These are phyloP conservation scores for Eutrema salsugineum DNA, from an alignment of 441 rosid genomes.

Conservation along the genomic window DNA sequence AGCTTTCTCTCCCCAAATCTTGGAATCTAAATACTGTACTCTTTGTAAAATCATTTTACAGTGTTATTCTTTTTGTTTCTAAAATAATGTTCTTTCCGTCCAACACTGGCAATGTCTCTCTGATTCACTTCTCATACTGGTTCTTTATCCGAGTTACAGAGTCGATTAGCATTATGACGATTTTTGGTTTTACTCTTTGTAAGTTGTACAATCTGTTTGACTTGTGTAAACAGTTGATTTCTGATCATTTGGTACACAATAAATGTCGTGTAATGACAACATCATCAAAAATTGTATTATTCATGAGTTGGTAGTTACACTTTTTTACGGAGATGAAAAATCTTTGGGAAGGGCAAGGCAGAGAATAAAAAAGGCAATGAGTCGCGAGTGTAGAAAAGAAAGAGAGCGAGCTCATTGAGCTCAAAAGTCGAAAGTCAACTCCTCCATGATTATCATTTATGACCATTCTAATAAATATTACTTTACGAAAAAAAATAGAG, in stretches of 20 bases:
- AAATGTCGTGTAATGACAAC: background rate
- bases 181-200: background rate
- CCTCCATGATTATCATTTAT: background rate
- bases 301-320: background rate
- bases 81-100: background rate
- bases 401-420: background rate
- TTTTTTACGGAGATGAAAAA: too few species aligned
- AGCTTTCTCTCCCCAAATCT: background rate
- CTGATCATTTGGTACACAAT: background rate
- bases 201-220: background rate
- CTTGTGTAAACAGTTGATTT: background rate
- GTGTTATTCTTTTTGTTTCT: background rate
- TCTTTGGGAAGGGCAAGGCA: background rate
- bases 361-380: background rate
- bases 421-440: background rate
- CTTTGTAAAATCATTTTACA: background rate
- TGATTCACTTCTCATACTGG: conserved; percentile 3
- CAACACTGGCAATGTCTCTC: conserved; percentile 35
- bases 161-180: background rate
- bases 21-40: background rate
- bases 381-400: background rate
- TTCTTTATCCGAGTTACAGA: background rate
- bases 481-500: too few species aligned
- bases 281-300: background rate
- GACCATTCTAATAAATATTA: background rate